Evolutionary conservation across 768 basidiomycete species (phyloP).

Genomic region (Daedalea quercina): DNA sequence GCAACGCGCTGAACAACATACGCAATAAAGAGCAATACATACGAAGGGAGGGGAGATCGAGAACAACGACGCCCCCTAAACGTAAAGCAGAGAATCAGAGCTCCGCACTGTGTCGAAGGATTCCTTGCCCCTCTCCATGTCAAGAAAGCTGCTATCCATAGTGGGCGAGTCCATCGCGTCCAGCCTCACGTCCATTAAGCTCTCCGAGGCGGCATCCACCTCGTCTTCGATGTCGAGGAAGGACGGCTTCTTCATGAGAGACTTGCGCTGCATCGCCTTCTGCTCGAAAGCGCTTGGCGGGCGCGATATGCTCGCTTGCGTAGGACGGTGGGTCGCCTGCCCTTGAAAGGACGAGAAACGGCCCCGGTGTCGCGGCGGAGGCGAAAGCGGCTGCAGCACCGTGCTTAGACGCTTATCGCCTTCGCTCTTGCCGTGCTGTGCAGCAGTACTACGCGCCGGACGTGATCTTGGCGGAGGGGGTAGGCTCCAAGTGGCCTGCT

Average conservation of each 20-base stretch:
- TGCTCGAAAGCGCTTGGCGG: slow-evolving; percentile 23
- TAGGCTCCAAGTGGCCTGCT: slow-evolving; percentile 29
- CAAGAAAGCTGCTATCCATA: slow-evolving; percentile 33
- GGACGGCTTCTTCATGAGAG: slow-evolving; percentile 61
- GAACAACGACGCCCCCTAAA: neutral
- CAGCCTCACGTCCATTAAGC: slow-evolving; percentile 3
- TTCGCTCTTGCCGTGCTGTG: slow-evolving; percentile 8
- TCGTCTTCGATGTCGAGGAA: slow-evolving; percentile 60
- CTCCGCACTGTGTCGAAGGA: slow-evolving; percentile 35
- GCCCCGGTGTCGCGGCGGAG: slow-evolving; percentile 23
- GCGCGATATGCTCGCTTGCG: slow-evolving; percentile 5
- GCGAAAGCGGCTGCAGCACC: slow-evolving; percentile 29
- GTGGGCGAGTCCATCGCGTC: slow-evolving; percentile 5
- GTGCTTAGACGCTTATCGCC: slow-evolving; percentile 18
- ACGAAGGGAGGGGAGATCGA: neutral
- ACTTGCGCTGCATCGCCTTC: slow-evolving; percentile 27
- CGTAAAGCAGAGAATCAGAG: slow-evolving; percentile 24
- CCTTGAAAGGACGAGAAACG: neutral
- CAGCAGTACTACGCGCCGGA: slow-evolving; percentile 4
- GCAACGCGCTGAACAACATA: slow-evolving; percentile 1
- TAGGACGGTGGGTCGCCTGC: neutral
- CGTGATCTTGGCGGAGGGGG: slow-evolving; percentile 50
- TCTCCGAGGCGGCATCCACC: slow-evolving; percentile 12
- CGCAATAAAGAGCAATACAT: slow-evolving; percentile 7
- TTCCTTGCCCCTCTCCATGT: slow-evolving; percentile 29